Evolutionary conservation across 2,329 filamentous ascomycete species (phyloP).

Genomic region (Trichophyton equinum): DNA sequence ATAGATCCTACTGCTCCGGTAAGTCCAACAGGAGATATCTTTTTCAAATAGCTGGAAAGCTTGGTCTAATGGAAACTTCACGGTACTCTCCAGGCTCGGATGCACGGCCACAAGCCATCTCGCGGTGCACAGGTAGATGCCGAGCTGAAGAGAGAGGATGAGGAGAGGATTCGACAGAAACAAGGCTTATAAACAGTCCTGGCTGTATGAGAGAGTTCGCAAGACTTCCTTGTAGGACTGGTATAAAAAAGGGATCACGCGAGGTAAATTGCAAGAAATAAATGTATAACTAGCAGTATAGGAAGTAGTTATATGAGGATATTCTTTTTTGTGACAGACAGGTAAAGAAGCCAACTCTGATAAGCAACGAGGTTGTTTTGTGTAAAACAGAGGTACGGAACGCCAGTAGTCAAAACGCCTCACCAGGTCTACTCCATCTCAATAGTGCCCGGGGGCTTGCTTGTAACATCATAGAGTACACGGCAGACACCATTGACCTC

Average conservation of each 20-base stretch:
- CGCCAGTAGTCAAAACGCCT: background rate
- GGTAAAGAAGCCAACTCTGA: background rate
- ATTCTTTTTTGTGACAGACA: background rate
- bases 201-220: background rate
- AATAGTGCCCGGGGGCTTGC: constrained; percentile 54
- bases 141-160: constrained; percentile 33
- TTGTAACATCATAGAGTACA: constrained; percentile 40
- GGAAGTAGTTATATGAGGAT: background rate
- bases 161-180: constrained; percentile 34
- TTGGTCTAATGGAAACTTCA: constrained; percentile 1
- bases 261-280: background rate
- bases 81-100: constrained; percentile 24
- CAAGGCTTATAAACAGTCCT: constrained; percentile 13
- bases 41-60: background rate
- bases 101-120: constrained; percentile 37
- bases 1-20: constrained; percentile 55
- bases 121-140: constrained; percentile 37
- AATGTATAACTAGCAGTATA: background rate
- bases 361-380: too few species aligned
- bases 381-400: background rate
- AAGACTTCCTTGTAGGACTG: background rate
- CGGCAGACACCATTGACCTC: constrained; percentile 60
- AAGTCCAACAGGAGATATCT: constrained; percentile 15
- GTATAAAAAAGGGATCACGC: background rate
- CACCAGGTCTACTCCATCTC: constrained; percentile 50